phyloP scores from a whole-genome alignment of 2,329 filamentous ascomycete genomes.

The Bipolaris cookei region DNA sequence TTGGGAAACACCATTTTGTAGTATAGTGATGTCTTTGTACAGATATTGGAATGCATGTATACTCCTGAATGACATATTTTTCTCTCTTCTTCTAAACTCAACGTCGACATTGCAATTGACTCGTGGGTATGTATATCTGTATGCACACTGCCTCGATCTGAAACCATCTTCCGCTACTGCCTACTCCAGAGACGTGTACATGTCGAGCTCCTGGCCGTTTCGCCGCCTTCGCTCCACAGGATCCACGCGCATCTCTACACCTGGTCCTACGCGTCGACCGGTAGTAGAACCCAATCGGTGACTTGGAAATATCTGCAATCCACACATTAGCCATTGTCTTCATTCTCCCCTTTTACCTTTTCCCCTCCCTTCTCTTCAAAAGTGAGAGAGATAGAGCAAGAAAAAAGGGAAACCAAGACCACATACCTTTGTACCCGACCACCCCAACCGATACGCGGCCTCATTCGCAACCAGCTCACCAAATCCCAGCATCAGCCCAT shows the following conservation, averaged over 20 bases:
- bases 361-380: background rate
- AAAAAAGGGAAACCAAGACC: background rate
- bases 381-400: background rate
- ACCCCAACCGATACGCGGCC: constrained; percentile 88
- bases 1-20: background rate
- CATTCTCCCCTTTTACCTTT: background rate
- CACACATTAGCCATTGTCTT: background rate
- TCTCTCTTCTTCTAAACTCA: too few relatives aligned
- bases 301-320: constrained; percentile 61
- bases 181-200: constrained; percentile 72
- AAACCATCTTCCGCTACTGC: background rate
- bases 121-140: constrained; percentile 4
- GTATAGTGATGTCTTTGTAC: constrained; percentile 16
- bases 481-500: constrained; percentile 97
- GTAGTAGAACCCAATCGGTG: constrained; percentile 53
- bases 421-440: constrained; percentile 89
- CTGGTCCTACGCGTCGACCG: constrained; percentile 72
- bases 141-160: background rate
- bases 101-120: background rate
- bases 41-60: constrained; percentile 23
- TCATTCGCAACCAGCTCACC: constrained; percentile 97
- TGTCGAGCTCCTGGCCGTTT: constrained; percentile 63
- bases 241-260: constrained; percentile 78
- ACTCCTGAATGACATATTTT: constrained; percentile 2
- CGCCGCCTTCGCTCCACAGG: constrained; percentile 62